Evolutionary conservation across 2,329 filamentous ascomycete species (phyloP).

Genomic region (Lecanicillium sp.): DNA sequence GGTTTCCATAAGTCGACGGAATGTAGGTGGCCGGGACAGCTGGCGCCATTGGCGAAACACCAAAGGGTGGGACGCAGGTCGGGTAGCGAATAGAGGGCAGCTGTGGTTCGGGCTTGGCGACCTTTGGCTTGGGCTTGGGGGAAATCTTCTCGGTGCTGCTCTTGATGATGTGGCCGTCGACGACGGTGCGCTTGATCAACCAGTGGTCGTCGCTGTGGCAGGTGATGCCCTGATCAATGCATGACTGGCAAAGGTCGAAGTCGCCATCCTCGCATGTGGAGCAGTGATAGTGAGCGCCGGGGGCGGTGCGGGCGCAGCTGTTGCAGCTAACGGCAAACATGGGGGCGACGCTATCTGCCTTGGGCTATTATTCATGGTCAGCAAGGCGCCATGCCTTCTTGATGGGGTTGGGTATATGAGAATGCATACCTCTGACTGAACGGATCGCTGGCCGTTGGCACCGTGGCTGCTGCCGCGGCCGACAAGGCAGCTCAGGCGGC

Average conservation of each 20-base stretch:
- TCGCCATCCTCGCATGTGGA: conserved; percentile 88
- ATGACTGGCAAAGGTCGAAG: conserved; percentile 82
- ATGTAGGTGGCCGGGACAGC: not conserved
- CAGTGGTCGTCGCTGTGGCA: conserved; percentile 79
- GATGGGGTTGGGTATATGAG: too few relatives aligned
- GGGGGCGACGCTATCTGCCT: not conserved
- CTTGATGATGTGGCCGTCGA: conserved; percentile 70
- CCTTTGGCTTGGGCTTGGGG: conserved; percentile 45
- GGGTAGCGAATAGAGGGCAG: not conserved
- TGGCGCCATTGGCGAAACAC: not conserved
- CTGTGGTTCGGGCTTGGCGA: conserved; percentile 5
- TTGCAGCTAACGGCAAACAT: conserved; percentile 89
- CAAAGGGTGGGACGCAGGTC: not conserved
- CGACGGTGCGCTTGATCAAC: conserved; percentile 85
- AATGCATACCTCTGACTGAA: too few relatives aligned
- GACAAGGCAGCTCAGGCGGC: conserved; percentile 18
- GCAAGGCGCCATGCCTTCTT: too few relatives aligned
- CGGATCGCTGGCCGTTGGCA: not conserved
- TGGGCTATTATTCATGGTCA: too few relatives aligned
- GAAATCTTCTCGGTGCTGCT: conserved; percentile 78
- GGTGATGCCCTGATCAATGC: conserved; percentile 65
- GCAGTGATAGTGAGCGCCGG: conserved; percentile 87
- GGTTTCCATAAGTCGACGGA: too few relatives aligned
- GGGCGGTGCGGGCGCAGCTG: conserved; percentile 70
- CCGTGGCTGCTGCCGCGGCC: conserved; percentile 2